A percentile compares a stretch with the other conserved stretches of the same genome.
Conservation (phyloP, 352 stramenopile genomes). For the Phytophthora sansomeana region DNA sequence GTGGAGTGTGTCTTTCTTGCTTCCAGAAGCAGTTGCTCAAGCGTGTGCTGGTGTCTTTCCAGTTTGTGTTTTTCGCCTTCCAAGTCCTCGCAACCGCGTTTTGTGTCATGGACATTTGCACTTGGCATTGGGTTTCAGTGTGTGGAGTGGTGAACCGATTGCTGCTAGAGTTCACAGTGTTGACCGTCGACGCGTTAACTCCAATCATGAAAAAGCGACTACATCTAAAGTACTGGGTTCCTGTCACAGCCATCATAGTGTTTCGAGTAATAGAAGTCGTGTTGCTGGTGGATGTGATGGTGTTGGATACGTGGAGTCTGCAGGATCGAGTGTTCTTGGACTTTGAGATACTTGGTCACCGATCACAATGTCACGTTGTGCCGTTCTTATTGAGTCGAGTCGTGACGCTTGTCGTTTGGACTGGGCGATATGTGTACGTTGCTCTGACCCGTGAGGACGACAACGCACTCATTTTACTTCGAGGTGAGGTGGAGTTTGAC, state of each 20-base stretch:
- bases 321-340: constrained; percentile 22
- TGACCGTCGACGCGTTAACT: constrained; percentile 20
- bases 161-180: constrained; percentile 1
- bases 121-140: constrained; percentile 5
- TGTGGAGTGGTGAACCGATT: background rate
- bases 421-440: constrained; percentile 8
- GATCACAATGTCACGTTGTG: constrained; percentile 9
- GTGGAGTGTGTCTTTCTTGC: background rate
- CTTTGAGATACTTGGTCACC: background rate
- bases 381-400: constrained; percentile 17
- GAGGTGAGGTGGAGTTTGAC: constrained; percentile 16
- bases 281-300: constrained; percentile 10
- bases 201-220: constrained; percentile 16
- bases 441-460: constrained; percentile 7
- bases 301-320: constrained; percentile 3
- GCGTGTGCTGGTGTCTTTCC: constrained; percentile 11
- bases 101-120: constrained; percentile 9
- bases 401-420: constrained; percentile 18
- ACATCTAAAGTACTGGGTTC: constrained; percentile 12
- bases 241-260: background rate
- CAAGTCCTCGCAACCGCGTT: background rate
- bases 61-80: constrained; percentile 11
- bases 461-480: constrained; percentile 15
- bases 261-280: background rate
- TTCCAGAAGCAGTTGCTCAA: constrained; percentile 15